Conservation (phyloP, 345 rosid genomes). For the Populus tremula region DNA sequence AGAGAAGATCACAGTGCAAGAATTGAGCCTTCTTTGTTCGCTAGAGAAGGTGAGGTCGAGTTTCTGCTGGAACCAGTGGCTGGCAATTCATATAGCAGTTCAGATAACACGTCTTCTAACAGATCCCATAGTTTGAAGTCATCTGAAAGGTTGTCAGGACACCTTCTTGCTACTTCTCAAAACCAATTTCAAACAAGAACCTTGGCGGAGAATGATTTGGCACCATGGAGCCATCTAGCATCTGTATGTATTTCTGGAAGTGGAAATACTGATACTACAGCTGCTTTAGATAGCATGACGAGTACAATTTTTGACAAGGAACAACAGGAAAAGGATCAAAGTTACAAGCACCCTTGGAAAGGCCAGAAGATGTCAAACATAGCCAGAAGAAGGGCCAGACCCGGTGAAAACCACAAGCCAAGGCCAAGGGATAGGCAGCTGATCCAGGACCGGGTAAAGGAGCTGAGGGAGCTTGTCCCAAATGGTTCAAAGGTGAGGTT, state of each 20-base stretch:
- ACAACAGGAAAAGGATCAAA: slow-evolving; percentile 8
- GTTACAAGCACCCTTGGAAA: slow-evolving; percentile 14
- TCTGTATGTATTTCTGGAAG: slow-evolving; percentile 8
- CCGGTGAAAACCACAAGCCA: slow-evolving; percentile 46
- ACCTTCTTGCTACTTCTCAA: slow-evolving; percentile 12
- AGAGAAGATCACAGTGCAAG: slow-evolving; percentile 16
- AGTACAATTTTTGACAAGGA: slow-evolving; percentile 21
- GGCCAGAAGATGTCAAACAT: slow-evolving; percentile 20
- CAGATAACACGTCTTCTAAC: slow-evolving; percentile 11
- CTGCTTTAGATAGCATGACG: slow-evolving; percentile 24
- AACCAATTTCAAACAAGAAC: slow-evolving; percentile 1
- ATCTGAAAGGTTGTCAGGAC: slow-evolving; percentile 9
- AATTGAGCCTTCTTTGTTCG: slow-evolving; percentile 18
- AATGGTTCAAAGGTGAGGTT: slow-evolving; percentile 47
- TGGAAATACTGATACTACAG: slow-evolving; percentile 15
- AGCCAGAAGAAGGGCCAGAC: slow-evolving; percentile 41
- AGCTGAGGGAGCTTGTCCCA: slow-evolving; percentile 64
- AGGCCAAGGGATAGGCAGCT: slow-evolving; percentile 71
- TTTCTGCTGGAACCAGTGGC: slow-evolving; percentile 48
- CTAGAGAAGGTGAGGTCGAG: slow-evolving; percentile 28
- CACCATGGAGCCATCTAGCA: slow-evolving; percentile 12
- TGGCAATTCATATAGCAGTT: slow-evolving; percentile 15
- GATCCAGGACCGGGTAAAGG: slow-evolving; percentile 69
- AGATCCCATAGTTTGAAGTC: slow-evolving; percentile 10
- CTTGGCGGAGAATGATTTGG: slow-evolving; percentile 12